A percentile compares a stretch with the other conserved stretches of the same genome.
These are phyloP conservation scores for Gymnopilus dilepis DNA, from an alignment of 768 basidiomycete species.

Conservation along the genomic window DNA sequence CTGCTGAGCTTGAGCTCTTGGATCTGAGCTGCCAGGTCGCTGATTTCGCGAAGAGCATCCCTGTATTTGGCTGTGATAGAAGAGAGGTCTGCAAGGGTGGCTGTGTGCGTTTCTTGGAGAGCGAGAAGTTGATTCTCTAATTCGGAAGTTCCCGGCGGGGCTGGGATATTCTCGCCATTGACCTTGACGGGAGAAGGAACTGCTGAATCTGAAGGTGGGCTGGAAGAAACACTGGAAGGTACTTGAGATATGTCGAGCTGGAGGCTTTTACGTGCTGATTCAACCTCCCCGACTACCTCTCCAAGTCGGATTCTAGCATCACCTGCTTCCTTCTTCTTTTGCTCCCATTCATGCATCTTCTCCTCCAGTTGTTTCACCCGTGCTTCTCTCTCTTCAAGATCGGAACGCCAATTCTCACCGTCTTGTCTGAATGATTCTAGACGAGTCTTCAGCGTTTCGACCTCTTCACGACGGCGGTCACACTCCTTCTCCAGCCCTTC, in stretches of 20 bases:
- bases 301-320: constrained; percentile 72
- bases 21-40: constrained; percentile 90
- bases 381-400: constrained; percentile 84
- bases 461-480: constrained; percentile 74
- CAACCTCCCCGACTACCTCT: constrained; percentile 71
- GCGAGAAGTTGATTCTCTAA: constrained; percentile 68
- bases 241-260: constrained; percentile 50
- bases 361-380: constrained; percentile 77
- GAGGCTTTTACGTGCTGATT: constrained; percentile 69
- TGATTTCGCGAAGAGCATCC: constrained; percentile 89
- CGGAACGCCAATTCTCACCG: constrained; percentile 80
- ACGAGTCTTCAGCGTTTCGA: constrained; percentile 69
- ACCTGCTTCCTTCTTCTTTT: constrained; percentile 68
- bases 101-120: constrained; percentile 83
- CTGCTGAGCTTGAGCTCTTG: constrained; percentile 81
- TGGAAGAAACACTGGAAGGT: constrained; percentile 31
- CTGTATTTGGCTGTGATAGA: constrained; percentile 82
- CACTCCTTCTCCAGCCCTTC: constrained; percentile 80
- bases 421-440: constrained; percentile 73
- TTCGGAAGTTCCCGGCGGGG: constrained; percentile 37
- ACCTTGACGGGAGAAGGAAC: constrained; percentile 30
- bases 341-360: constrained; percentile 81
- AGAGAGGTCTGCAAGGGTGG: constrained; percentile 80
- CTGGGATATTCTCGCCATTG: constrained; percentile 19
- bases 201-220: constrained; percentile 30